Base-by-base conservation (phyloP, 495 filamentous ascomycete genomes). In the Trichoderma parareesei region DNA sequence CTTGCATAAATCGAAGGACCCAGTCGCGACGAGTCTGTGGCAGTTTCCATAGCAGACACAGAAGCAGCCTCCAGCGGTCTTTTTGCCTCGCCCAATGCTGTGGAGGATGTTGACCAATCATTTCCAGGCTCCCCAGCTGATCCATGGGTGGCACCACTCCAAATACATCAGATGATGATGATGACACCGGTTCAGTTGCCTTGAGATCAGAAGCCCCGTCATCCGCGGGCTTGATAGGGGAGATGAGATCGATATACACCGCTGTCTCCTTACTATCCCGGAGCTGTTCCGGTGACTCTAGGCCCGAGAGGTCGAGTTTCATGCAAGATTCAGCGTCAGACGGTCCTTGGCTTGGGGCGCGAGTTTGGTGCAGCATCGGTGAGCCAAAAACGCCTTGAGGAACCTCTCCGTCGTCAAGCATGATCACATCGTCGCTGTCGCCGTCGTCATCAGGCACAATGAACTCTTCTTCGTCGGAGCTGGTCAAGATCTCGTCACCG, bases 381-480 rank as follows among this genome's bases (percentile, higher is more conserved):
- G 49, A 27, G 60, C 60, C 27, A 27, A 27, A 27, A 27, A 27
- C 27, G n/a, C 16, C 33, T 40, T 27, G 35, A 41, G 37, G 18
- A 10, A 27, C 5, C 4, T 41, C 37, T 61, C 11, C 37, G 3
- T 40, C 37, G 7, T 10, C 9, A 27, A 27, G 27, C 60, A 61
- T 37, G 5, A 9, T n/a, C n/a, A 40, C 37, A 27, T 41, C 37
- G 33, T 11, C 11, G n/a, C 11, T 35, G 27, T 60, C 55, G 55
- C n/a, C 20, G 33, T 61, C 61, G 8, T 55, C 38, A n/a, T 64
- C 62, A 63, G 20, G 27, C n/a, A 55, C 67, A 53, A 79, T 69
- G 38, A 81, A 77, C 48, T 79, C 77, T 37, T 78, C 74, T 14
- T 84, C 70, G n/a, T 79, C 82, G 5, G 78, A 78, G 61, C 73